phyloP scores from a whole-genome alignment of 306 rosid genomes.

The Castanea sativa region DNA sequence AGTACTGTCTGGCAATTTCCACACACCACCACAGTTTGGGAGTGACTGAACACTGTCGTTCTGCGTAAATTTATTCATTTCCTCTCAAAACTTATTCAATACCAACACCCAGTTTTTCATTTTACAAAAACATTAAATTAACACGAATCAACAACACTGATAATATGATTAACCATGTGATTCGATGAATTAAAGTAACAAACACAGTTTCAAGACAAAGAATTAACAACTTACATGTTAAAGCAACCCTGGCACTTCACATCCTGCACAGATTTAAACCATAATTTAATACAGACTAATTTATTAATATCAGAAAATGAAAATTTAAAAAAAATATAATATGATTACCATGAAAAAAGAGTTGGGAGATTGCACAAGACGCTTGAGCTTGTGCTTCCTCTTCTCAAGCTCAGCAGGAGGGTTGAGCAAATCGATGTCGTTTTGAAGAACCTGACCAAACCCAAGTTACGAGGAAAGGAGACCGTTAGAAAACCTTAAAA shows the following conservation, averaged over 20 bases:
- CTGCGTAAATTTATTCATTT: conserved; percentile 19
- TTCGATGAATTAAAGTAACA: background rate
- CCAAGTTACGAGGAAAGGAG: background rate
- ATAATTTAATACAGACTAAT: too few species aligned
- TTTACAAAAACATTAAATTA: background rate
- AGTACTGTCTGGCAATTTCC: conserved; percentile 51
- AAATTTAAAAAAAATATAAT: background rate
- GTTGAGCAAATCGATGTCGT: conserved; percentile 58
- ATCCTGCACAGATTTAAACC: conserved; percentile 20
- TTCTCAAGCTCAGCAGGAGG: conserved; percentile 60
- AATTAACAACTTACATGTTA: conserved; percentile 41
- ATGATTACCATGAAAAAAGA: conserved; percentile 53
- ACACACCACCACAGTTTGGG: conserved; percentile 50
- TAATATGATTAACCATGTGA: too few species aligned
- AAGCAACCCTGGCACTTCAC: conserved; percentile 60
- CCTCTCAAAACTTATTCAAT: background rate
- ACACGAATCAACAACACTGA: background rate
- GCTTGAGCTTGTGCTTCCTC: conserved; percentile 66
- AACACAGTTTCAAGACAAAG: too few species aligned
- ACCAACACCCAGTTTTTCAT: background rate
- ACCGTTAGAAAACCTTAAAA: too few species aligned
- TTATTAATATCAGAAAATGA: background rate
- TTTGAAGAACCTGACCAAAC: conserved; percentile 47
- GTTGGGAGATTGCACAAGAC: conserved; percentile 60
- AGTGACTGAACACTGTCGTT: conserved; percentile 49